A percentile compares a stretch with the other conserved stretches of the same genome.
These are phyloP conservation scores for Saprolegnia parasitica DNA, from an alignment of 352 stramenopile genomes.

Conservation along the genomic window DNA sequence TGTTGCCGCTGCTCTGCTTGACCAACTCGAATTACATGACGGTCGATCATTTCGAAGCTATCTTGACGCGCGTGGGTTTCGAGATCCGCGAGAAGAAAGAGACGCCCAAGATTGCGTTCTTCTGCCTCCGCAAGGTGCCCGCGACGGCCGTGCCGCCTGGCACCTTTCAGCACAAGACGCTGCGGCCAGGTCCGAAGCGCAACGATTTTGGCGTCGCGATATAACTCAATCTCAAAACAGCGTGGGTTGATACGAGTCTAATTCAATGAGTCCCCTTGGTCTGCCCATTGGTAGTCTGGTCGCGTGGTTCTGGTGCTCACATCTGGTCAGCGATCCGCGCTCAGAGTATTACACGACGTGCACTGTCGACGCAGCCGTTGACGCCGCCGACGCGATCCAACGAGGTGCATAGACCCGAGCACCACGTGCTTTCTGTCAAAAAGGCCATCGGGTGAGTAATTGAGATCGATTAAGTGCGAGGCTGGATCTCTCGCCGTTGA, in stretches of 20 bases:
- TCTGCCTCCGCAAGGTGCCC: slow-evolving; percentile 60
- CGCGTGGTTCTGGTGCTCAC: no score
- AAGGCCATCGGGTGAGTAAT: no score
- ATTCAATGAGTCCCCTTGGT: no score
- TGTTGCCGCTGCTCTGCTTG: slow-evolving; percentile 71
- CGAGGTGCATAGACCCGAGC: neutral
- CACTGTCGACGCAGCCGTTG: neutral
- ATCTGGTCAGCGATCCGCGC: no score
- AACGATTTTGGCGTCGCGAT: slow-evolving; percentile 68
- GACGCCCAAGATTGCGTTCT: slow-evolving; percentile 76
- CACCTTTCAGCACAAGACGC: slow-evolving; percentile 45
- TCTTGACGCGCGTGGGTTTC: slow-evolving; percentile 70
- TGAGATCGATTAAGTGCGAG: no score
- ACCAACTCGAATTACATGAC: slow-evolving; percentile 75
- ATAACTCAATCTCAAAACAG: slow-evolving; percentile 28
- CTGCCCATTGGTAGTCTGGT: no score
- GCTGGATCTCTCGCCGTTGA: no score
- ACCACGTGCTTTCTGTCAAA: no score
- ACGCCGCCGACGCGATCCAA: neutral
- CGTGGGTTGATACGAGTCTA: no score
- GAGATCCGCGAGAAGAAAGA: slow-evolving; percentile 63
- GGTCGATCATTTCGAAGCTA: slow-evolving; percentile 54
- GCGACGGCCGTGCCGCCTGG: slow-evolving; percentile 8
- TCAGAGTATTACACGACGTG: no score
- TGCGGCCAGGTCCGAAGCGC: slow-evolving; percentile 48